Percentiles rank a stretch among this genome's conserved stretches.
Evolutionary conservation across 805 yeast species (phyloP).

Genomic region (Wickerhamiella allomyrinae): DNA sequence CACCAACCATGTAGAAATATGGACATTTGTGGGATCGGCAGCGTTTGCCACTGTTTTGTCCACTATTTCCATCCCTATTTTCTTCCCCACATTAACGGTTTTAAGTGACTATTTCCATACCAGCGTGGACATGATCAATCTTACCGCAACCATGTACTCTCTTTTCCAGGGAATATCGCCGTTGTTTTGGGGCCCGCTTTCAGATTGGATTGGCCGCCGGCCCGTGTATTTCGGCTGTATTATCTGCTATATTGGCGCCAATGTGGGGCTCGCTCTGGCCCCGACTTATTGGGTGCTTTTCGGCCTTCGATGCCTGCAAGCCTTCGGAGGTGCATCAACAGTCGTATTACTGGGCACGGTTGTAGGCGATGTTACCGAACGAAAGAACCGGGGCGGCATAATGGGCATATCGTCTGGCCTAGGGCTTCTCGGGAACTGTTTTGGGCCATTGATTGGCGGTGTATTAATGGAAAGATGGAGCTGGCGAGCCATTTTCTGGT

Average conservation of each 20-base stretch:
- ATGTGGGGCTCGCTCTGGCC: constrained; percentile 50
- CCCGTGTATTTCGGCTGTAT: constrained; percentile 47
- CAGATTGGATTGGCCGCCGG: constrained; percentile 62
- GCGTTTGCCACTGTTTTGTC: constrained; percentile 26
- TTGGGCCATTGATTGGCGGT: constrained; percentile 63
- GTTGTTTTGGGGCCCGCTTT: constrained; percentile 47
- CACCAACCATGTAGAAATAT: constrained; percentile 5
- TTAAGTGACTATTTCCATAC: constrained; percentile 42
- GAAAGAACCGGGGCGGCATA: constrained; percentile 53
- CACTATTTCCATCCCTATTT: constrained; percentile 60
- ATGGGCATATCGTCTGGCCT: constrained; percentile 54
- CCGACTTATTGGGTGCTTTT: constrained; percentile 46
- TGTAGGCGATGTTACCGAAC: constrained; percentile 57
- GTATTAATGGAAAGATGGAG: constrained; percentile 32
- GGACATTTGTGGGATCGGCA: constrained; percentile 9
- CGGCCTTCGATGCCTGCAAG: constrained; percentile 59
- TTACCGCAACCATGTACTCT: constrained; percentile 64
- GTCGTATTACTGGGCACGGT: constrained; percentile 57
- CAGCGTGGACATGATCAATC: constrained; percentile 42
- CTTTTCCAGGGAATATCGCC: constrained; percentile 70
- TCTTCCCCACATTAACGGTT: constrained; percentile 59
- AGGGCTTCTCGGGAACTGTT: constrained; percentile 56
- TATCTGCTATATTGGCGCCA: constrained; percentile 41
- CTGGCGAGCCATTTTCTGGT: constrained; percentile 60
- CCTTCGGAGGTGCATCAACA: constrained; percentile 63